Evolutionary conservation across 106 monocot genomes (phyloP), one percentile per base, ranked within the genome.

Genomic region (Chionographis japonica): DNA sequence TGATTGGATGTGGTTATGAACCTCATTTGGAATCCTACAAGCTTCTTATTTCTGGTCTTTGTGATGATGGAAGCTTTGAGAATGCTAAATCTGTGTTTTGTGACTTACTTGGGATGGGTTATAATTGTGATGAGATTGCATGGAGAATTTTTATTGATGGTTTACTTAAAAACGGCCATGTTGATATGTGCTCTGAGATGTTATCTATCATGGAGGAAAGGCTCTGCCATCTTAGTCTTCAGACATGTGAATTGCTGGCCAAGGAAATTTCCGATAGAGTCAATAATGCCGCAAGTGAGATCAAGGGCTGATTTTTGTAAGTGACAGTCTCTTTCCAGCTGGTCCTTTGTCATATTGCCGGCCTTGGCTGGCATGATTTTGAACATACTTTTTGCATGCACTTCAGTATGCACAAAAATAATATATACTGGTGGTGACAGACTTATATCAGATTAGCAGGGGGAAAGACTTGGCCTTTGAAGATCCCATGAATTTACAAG

Each of bases 61-160:
- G 57, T 74, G 73, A 58, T 37, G 68, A 79, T 68, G 73, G 73
- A 56, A 50, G 68, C 11, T n/a, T 49, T 57, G 56, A 63, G 20
- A 49, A 58, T 49, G 73, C 79, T 57, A 79, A 79, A 79, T 50
- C 41, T n/a, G 18, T 69, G 14, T 79, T 79, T 49, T 18, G 12
- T 51, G 60, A 55, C 36, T 74, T 54, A 0, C 43, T 68, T 51
- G 56, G 27, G 35, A 68, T 27, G 55, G 56, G 73, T 4, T 79
- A 79, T 37, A 79, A 64, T 56, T 40, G 19, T 62, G 79, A 79
- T 68, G 73, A 68, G 10, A 56, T 79, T 57, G 66, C 62, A 35
- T 74, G 79, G 79, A 68, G 73, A 56, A 61, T 79, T 36, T 55
- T 79, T 51, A 73, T 79, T 58, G 79, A 74, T 73, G 79, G 73